phyloP scores from a whole-genome alignment of 1,284 basidiomycete species.

The Ustilago nuda region DNA sequence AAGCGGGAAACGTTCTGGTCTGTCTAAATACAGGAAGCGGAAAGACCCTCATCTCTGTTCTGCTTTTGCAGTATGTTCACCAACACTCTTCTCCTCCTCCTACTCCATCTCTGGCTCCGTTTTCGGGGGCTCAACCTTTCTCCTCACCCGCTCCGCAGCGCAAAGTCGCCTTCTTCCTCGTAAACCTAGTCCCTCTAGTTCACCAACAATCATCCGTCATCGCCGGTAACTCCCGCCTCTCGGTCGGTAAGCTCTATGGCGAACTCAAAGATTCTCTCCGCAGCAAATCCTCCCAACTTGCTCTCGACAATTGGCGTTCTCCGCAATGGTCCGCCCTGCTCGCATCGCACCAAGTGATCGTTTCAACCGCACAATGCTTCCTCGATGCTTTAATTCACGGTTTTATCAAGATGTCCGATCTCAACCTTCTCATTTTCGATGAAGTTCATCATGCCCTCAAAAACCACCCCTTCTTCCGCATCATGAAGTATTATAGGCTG shows the following conservation, averaged over 20 bases:
- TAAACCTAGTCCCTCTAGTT: conserved; percentile 58
- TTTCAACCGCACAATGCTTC: conserved; percentile 56
- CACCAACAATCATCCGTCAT: conserved; percentile 58
- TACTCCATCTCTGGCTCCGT: background rate
- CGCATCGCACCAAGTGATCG: conserved; percentile 50
- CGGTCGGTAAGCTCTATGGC: conserved; percentile 49
- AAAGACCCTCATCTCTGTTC: conserved; percentile 60
- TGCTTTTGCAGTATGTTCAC: conserved; percentile 52
- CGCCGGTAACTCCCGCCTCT: conserved; percentile 42
- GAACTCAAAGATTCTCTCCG: conserved; percentile 39
- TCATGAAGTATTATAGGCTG: conserved; percentile 57
- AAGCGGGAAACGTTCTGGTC: conserved; percentile 50
- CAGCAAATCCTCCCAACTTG: conserved; percentile 9
- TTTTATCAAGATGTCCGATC: conserved; percentile 50
- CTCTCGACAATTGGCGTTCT: conserved; percentile 33
- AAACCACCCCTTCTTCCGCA: conserved; percentile 49
- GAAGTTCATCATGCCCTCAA: conserved; percentile 58
- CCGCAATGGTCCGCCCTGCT: conserved; percentile 42
- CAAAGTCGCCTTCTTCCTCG: conserved; percentile 49
- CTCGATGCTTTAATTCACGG: conserved; percentile 55
- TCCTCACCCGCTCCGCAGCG: background rate
- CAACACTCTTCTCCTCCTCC: background rate
- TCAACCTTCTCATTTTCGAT: conserved; percentile 57
- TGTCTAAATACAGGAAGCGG: conserved; percentile 61
- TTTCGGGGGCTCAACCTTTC: background rate